A percentile compares a stretch with the other conserved stretches of the same genome.
These are phyloP conservation scores for Sechiopsis laciniata DNA, from an alignment of 306 rosid genomes.

Conservation along the genomic window DNA sequence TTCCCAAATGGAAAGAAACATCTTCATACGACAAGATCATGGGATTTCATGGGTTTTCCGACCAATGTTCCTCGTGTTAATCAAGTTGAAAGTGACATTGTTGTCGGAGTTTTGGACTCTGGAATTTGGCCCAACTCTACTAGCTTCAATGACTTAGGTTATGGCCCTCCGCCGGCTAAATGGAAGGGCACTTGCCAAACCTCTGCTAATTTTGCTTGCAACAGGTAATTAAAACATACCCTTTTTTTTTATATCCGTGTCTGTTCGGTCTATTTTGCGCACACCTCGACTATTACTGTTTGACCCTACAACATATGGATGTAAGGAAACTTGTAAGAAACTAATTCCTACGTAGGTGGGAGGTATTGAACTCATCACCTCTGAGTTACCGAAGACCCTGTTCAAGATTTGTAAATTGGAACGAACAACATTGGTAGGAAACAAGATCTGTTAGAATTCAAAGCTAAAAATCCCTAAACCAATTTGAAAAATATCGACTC, in stretches of 20 bases:
- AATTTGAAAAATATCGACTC: too few relatives aligned
- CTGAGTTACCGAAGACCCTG: too few relatives aligned
- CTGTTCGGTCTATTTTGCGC: too few relatives aligned
- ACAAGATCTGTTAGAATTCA: too few relatives aligned
- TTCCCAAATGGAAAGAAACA: constrained; percentile 27
- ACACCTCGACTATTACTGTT: too few relatives aligned
- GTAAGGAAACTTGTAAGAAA: too few relatives aligned
- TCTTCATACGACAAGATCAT: constrained; percentile 30
- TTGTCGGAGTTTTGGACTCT: not conserved
- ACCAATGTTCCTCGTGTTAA: constrained; percentile 5
- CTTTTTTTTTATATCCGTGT: not conserved
- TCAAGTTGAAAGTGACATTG: constrained; percentile 13
- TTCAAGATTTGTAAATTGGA: too few relatives aligned
- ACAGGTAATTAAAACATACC: not conserved
- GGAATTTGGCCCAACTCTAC: not conserved
- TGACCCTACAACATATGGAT: too few relatives aligned
- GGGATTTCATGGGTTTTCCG: constrained; percentile 22
- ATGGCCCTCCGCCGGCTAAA: not conserved
- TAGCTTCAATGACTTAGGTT: not conserved
- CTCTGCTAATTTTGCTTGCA: not conserved
- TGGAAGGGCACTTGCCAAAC: not conserved
- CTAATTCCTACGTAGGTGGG: too few relatives aligned
- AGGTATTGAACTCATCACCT: too few relatives aligned
- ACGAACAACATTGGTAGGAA: too few relatives aligned
- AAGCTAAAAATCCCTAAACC: too few relatives aligned